These are phyloP conservation scores for Funneliformis geosporum DNA, from an alignment of 192 early-diverging fungal genomes.

Conservation along the genomic window DNA sequence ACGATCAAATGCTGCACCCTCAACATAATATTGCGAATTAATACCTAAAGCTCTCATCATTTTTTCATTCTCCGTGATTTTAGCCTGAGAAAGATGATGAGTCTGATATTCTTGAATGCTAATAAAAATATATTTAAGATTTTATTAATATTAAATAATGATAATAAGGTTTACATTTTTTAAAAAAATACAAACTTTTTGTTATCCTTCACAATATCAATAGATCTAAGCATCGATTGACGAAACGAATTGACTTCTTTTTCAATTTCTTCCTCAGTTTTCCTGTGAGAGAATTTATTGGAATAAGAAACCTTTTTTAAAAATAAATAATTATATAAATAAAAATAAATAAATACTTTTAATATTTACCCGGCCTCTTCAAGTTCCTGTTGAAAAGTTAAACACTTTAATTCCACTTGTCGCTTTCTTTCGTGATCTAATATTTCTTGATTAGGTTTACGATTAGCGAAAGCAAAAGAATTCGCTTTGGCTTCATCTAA, in stretches of 20 bases:
- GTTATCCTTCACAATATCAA: slow-evolving; percentile 29
- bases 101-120: slow-evolving; percentile 63
- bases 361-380: slow-evolving; percentile 66
- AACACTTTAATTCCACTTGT: slow-evolving; percentile 83
- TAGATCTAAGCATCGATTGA: slow-evolving; percentile 47
- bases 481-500: slow-evolving; percentile 45
- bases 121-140: slow-evolving; percentile 17
- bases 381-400: slow-evolving; percentile 76
- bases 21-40: slow-evolving; percentile 55
- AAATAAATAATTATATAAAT: not conserved
- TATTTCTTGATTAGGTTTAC: slow-evolving; percentile 76
- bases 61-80: slow-evolving; percentile 64
- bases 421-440: slow-evolving; percentile 86
- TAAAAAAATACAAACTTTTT: slow-evolving; percentile 1
- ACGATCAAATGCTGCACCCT: slow-evolving; percentile 78
- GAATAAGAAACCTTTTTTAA: not conserved
- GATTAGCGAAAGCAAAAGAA: slow-evolving; percentile 35
- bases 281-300: slow-evolving; percentile 32
- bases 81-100: slow-evolving; percentile 72
- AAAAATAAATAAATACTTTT: not conserved
- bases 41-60: slow-evolving; percentile 73
- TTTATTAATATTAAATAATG: not conserved
- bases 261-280: slow-evolving; percentile 68
- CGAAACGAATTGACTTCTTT: slow-evolving; percentile 62
- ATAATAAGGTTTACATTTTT: slow-evolving; percentile 1